Conservation (phyloP, 129 eudicot genomes). For the Centaurea solstitialis region DNA sequence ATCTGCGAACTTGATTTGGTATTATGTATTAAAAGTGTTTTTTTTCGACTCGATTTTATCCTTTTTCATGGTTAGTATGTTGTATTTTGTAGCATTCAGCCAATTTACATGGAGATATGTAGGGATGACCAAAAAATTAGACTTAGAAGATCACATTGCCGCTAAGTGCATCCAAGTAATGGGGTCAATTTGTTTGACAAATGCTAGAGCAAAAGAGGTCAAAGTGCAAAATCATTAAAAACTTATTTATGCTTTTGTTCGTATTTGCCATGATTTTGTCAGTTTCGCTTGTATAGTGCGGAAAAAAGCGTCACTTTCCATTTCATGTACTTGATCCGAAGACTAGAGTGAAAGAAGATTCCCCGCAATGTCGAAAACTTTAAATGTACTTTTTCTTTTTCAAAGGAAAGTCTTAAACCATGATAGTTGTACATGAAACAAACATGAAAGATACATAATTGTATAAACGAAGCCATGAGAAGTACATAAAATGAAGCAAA, state of each 20-base stretch:
- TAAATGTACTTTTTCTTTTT: background rate
- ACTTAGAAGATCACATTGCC: background rate
- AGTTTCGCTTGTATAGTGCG: background rate
- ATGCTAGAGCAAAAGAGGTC: background rate
- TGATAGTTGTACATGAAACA: background rate
- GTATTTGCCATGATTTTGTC: slow-evolving; percentile 1
- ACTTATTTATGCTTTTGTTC: slow-evolving; percentile 5
- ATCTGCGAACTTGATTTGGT: background rate
- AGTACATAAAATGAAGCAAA: background rate
- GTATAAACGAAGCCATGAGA: background rate
- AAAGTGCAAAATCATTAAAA: background rate
- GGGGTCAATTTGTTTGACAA: background rate
- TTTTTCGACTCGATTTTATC: background rate
- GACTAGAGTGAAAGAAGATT: too few relatives aligned
- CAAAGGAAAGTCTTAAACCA: background rate
- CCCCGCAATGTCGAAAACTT: too few relatives aligned
- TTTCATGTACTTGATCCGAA: background rate
- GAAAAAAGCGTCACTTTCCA: background rate
- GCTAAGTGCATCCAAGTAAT: background rate
- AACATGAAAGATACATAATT: background rate
- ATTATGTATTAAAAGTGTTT: background rate
- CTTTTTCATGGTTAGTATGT: background rate
- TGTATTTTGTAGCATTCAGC: background rate
- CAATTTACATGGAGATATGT: background rate
- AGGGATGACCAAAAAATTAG: background rate